Evolutionary conservation across 805 yeast genomes (phyloP), one percentile per base, ranked within the genome.

Genomic region (Millerozyma miso): DNA sequence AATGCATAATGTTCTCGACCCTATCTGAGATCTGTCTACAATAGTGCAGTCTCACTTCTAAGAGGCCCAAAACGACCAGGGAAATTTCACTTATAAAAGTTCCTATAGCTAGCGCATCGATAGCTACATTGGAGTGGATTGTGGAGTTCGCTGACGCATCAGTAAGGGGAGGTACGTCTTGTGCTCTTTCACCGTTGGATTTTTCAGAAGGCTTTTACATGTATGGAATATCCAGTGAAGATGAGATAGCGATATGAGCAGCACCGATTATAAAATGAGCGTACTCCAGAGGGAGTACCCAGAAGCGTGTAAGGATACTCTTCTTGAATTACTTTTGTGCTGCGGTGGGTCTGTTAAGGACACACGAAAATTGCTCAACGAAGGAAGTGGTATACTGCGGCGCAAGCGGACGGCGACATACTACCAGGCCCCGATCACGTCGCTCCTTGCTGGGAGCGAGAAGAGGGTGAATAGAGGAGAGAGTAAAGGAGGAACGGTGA

Each of bases 331-430:
- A 3, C 63, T 84, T 10, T 40, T 71, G 1, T 61, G 75, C 0
- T 81, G 85, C 51, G 66, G 69, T 35, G 88, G 85, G 1, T 74
- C 82, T 2, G 33, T 80, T 1, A 56, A 60, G 6, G 44, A 56
- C 7, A 75, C 80, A 1, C 67, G 67, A 34, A 32, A 48, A 0
- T 50, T 81, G 18, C 55, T 82, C 13, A 53, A 62, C 20, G 76
- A 73, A 33, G 61, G 63, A 26, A 52, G 60, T 39, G 46, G 42
- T 3, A 31, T 18, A 16, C 42, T 45, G 13, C 38, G 32, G 16
- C 32, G 23, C 19, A 45, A 47, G 32, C 31, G 39, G 31, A 35
- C 33, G 29, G 33, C 33, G 32, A 38, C 41, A 37, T 57, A 6
- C 42, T 50, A 51, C 29, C 56, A 54, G 39, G 43, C 55, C 1